Percentiles rank a stretch among this genome's conserved stretches.
phyloP scores from a whole-genome alignment of 352 stramenopile genomes.

The Blastocystis sp. region DNA sequence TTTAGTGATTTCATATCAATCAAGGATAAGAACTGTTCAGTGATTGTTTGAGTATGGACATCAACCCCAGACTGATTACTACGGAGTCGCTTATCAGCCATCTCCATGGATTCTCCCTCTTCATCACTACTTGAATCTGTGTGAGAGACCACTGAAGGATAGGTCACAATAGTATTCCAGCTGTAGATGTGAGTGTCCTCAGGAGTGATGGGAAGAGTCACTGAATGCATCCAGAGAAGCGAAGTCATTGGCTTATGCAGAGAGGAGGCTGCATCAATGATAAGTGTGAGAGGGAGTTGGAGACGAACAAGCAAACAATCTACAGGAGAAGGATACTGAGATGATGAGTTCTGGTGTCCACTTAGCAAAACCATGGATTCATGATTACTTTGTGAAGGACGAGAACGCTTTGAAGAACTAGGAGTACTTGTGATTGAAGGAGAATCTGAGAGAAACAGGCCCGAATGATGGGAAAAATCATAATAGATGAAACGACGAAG shows the following conservation, averaged over 20 bases:
- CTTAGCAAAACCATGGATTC: not conserved
- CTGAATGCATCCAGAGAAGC: slow-evolving; percentile 29
- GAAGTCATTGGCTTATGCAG: slow-evolving; percentile 15
- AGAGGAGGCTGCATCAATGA: not conserved
- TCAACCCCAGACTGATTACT: not conserved
- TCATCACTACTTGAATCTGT: not conserved
- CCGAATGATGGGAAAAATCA: not conserved
- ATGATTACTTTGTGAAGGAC: not conserved
- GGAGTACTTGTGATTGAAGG: not conserved
- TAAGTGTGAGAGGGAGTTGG: not conserved
- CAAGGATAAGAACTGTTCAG: not conserved
- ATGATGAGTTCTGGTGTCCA: not conserved
- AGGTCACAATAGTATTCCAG: slow-evolving; percentile 45
- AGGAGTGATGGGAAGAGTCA: not conserved
- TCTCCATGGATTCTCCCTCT: not conserved
- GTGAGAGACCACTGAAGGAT: not conserved
- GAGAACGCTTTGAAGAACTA: not conserved
- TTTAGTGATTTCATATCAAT: not conserved
- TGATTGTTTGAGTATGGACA: not conserved
- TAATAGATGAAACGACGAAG: not conserved
- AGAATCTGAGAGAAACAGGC: not conserved
- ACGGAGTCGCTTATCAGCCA: not conserved
- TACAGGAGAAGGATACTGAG: not conserved
- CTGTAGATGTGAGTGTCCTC: not conserved
- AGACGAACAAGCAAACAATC: slow-evolving; percentile 3